phyloP scores from a whole-genome alignment of 805 yeast species.

The Maudiozyma serrabonitensis region DNA sequence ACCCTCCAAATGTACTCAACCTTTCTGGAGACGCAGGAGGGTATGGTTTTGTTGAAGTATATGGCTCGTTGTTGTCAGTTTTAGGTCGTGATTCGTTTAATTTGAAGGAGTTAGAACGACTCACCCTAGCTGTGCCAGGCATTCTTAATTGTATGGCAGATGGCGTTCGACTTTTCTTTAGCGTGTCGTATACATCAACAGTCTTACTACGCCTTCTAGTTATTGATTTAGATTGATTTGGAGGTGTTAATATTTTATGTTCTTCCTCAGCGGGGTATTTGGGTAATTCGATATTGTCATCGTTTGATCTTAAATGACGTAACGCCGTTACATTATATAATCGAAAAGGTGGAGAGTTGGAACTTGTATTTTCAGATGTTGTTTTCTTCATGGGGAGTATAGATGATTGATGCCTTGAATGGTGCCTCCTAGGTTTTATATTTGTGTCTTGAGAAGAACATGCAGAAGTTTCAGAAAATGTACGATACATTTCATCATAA shows the following conservation, averaged over 20 bases:
- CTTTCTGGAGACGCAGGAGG: slow-evolving; percentile 3
- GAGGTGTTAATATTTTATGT: neutral
- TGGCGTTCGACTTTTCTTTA: neutral
- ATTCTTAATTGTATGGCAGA: neutral
- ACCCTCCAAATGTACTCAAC: neutral
- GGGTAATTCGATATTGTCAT: neutral
- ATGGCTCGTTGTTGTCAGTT: neutral
- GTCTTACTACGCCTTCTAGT: slow-evolving; percentile 27
- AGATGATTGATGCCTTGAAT: neutral
- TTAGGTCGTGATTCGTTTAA: neutral
- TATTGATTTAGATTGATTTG: neutral
- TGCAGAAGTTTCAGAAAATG: neutral
- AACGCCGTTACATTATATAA: slow-evolving; percentile 1
- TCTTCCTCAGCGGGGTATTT: neutral
- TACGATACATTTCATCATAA: neutral
- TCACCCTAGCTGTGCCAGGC: neutral
- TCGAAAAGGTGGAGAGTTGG: neutral
- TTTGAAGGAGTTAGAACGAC: neutral
- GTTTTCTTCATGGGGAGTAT: neutral
- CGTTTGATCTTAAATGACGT: neutral
- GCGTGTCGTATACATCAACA: slow-evolving; percentile 20
- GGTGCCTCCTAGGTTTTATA: neutral
- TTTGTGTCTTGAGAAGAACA: neutral
- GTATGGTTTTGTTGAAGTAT: slow-evolving; percentile 4
- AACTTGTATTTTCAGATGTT: neutral